Percentiles rank a stretch among this genome's conserved stretches.
Conservation (phyloP, 371 early-diverging fungal species). For the Capillidium heterosporum region DNA sequence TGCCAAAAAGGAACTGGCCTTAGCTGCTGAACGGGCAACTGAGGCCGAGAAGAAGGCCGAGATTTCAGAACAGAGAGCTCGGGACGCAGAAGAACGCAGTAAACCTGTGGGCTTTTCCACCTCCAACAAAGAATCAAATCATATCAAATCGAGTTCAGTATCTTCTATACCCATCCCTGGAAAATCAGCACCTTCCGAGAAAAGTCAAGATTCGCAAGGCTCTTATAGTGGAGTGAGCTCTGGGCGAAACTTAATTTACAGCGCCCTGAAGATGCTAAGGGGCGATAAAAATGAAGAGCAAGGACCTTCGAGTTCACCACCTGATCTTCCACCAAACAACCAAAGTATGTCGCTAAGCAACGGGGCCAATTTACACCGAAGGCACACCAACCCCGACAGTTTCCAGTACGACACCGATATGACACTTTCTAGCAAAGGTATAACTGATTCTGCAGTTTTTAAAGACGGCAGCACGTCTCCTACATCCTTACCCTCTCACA, state of each 20-base stretch:
- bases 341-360: too few relatives aligned
- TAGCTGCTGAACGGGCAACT: background rate
- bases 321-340: background rate
- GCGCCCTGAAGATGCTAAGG: background rate
- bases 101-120: background rate
- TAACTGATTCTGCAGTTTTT: background rate
- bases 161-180: background rate
- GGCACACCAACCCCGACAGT: background rate
- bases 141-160: too few relatives aligned
- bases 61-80: background rate
- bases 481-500: background rate
- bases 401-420: background rate
- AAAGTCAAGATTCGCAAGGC: background rate
- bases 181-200: background rate
- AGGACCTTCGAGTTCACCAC: background rate
- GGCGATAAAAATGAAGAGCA: background rate
- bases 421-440: background rate
- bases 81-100: background rate
- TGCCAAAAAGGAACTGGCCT: slow-evolving; percentile 4
- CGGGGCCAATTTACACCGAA: background rate
- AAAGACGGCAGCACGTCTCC: background rate
- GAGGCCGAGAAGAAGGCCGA: slow-evolving; percentile 3
- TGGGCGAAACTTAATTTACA: background rate
- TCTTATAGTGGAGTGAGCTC: background rate
- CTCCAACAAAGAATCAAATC: too few relatives aligned